These are phyloP conservation scores for Plasmopara viticola DNA, from an alignment of 352 stramenopile genomes.

Conservation along the genomic window DNA sequence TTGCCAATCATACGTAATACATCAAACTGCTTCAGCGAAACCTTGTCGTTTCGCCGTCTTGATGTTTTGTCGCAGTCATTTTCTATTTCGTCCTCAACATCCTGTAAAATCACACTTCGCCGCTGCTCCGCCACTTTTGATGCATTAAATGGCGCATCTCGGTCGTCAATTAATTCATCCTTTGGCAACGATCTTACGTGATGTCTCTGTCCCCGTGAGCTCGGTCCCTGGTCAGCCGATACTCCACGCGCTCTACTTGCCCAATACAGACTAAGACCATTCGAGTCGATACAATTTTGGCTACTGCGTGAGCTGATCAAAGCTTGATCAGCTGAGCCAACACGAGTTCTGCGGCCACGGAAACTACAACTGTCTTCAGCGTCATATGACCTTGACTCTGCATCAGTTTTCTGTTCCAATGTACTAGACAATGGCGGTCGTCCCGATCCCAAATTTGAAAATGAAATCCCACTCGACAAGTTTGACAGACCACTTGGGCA, in stretches of 20 bases:
- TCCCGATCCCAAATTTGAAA: conserved; percentile 22
- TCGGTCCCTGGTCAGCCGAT: conserved; percentile 16
- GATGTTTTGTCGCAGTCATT: conserved; percentile 22
- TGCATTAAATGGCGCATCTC: conserved; percentile 24
- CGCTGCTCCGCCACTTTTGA: conserved; percentile 29
- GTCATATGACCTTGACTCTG: conserved; percentile 22
- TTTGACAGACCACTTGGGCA: conserved; percentile 21
- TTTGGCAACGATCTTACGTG: conserved; percentile 15
- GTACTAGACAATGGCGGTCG: conserved; percentile 46
- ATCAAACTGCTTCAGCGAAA: conserved; percentile 85
- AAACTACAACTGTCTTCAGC: conserved; percentile 25
- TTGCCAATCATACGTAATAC: conserved; percentile 89
- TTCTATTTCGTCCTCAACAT: conserved; percentile 60
- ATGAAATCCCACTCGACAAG: conserved; percentile 25
- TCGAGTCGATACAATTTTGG: conserved; percentile 14
- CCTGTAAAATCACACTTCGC: conserved; percentile 57
- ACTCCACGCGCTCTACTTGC: conserved; percentile 12
- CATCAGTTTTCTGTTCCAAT: conserved; percentile 40
- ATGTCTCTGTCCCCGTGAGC: conserved; percentile 12
- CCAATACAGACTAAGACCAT: conserved; percentile 9
- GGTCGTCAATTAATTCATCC: conserved; percentile 19
- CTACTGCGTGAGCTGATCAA: conserved; percentile 15
- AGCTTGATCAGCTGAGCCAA: conserved; percentile 23
- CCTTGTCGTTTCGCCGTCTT: conserved; percentile 31
- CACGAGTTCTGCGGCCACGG: conserved; percentile 39